Percentiles rank a stretch among this genome's conserved stretches.
phyloP scores from a whole-genome alignment of 1,284 basidiomycete genomes.

The Sporisorium exsertum region DNA sequence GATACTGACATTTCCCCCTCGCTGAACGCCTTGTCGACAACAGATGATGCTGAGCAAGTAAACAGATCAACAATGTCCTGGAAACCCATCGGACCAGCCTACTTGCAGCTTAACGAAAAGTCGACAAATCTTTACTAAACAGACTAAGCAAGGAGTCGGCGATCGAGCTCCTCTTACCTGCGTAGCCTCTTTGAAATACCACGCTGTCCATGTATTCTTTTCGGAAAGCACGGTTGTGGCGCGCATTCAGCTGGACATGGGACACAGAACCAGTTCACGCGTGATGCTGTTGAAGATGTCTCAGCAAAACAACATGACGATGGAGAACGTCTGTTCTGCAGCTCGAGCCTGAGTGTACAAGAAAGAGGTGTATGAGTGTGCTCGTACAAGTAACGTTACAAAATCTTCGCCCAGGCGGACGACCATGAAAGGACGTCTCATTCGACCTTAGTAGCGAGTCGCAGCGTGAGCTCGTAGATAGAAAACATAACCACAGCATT shows the following conservation, averaged over 20 bases:
- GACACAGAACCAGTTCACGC: background rate
- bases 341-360: background rate
- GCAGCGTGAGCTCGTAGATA: conserved; percentile 70
- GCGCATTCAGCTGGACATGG: background rate
- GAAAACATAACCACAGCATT: conserved; percentile 96
- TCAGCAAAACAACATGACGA: background rate
- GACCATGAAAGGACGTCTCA: background rate
- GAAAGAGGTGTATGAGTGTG: background rate
- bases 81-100: background rate
- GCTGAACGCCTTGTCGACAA: background rate
- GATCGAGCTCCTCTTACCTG: background rate
- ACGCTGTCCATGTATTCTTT: conserved; percentile 1
- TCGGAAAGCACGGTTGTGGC: background rate
- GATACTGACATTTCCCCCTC: background rate
- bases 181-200: conserved; percentile 7
- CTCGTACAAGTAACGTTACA: conserved; percentile 4
- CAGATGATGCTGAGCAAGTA: conserved; percentile 69
- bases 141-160: background rate
- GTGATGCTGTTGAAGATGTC: too few relatives aligned
- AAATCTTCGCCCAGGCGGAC: too few relatives aligned
- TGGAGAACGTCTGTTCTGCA: background rate
- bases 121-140: conserved; percentile 3
- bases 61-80: conserved; percentile 1
- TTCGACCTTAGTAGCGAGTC: conserved; percentile 48
- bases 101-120: background rate